Evolutionary conservation across 1,284 basidiomycete genomes (phyloP), one percentile per base, ranked within the genome.

Genomic region (Leccinum solheimii): DNA sequence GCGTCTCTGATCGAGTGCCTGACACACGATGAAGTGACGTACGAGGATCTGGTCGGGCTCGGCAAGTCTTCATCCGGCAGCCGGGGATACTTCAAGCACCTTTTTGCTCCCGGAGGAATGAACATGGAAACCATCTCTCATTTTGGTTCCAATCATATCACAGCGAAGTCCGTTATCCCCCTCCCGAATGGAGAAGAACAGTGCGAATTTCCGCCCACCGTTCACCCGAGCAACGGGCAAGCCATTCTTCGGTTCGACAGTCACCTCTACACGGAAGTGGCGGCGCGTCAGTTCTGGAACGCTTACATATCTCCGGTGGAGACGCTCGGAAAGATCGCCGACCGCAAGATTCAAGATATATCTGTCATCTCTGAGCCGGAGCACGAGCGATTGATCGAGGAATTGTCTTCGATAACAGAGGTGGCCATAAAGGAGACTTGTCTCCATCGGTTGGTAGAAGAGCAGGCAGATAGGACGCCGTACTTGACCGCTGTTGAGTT

Each of bases 21-120:
- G 32, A 52, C 60, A 2, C 66, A 73, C 27, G 69, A 68, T 38
- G 71, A 73, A n/a, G 69, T 72, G 53, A 71, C 62, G 3, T 73
- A 72, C 50, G 72, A 73, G 56, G 70, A 72, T 56, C 68, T 72
- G 14, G 70, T 73, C 34, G 58, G 55, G 19, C 59, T 73, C 6
- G 63, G 69, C 27, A 72, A 67, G 51, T 66, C 66, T 1, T 63
- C 67, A 8, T 61, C 69, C 14, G 56, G 62, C n/a, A 62, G 56
- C n/a, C 70, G 70, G 26, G 70, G 72, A 60, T 74, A 71, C 66
- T 72, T 74, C 63, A 72, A 72, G 53, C 70, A 72, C 56, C 53
- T 72, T 21, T 72, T 72, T 62, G 70, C 72, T 45, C 66, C 66
- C 1, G 69, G 70, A 23, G 70, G 72, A 43, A 65, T 71, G 63